phyloP scores from a whole-genome alignment of 371 early-diverging fungal genomes.

The Choanephora cucurbitarum region DNA sequence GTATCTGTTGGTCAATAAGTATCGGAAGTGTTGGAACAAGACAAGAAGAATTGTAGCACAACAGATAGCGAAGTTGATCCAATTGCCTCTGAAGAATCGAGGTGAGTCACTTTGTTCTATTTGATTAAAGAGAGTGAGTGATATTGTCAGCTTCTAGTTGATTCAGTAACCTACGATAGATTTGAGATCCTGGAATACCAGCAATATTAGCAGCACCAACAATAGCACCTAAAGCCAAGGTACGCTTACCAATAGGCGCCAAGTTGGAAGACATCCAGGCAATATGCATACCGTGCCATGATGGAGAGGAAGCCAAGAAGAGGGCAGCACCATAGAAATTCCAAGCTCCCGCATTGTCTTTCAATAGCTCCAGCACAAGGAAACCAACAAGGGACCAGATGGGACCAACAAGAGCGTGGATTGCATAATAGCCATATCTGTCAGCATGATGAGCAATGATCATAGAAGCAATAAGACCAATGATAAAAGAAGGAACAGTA shows the following conservation, averaged over 20 bases:
- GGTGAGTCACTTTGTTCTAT: slow-evolving; percentile 42
- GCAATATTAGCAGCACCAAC: slow-evolving; percentile 49
- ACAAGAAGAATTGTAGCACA: slow-evolving; percentile 1
- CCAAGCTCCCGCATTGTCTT: slow-evolving; percentile 38
- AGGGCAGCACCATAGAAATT: slow-evolving; percentile 32
- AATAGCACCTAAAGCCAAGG: slow-evolving; percentile 47
- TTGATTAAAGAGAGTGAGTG: background rate
- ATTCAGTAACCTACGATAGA: slow-evolving; percentile 28
- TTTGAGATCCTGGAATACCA: slow-evolving; percentile 42
- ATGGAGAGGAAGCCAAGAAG: slow-evolving; percentile 25
- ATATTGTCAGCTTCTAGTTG: background rate
- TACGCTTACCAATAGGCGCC: slow-evolving; percentile 51
- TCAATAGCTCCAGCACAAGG: slow-evolving; percentile 40
- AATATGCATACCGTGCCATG: slow-evolving; percentile 55
- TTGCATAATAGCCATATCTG: slow-evolving; percentile 42
- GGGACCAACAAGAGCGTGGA: slow-evolving; percentile 44
- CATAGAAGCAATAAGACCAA: slow-evolving; percentile 43
- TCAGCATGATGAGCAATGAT: slow-evolving; percentile 47
- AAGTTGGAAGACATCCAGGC: slow-evolving; percentile 58
- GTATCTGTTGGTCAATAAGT: slow-evolving; percentile 31
- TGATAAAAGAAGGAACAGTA: slow-evolving; percentile 49
- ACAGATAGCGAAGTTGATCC: slow-evolving; percentile 37
- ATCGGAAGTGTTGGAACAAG: slow-evolving; percentile 28
- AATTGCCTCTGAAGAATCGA: slow-evolving; percentile 38
- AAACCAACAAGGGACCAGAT: slow-evolving; percentile 48